Conservation (phyloP, 371 early-diverging fungal genomes). For the Apophysomyces sp. region DNA sequence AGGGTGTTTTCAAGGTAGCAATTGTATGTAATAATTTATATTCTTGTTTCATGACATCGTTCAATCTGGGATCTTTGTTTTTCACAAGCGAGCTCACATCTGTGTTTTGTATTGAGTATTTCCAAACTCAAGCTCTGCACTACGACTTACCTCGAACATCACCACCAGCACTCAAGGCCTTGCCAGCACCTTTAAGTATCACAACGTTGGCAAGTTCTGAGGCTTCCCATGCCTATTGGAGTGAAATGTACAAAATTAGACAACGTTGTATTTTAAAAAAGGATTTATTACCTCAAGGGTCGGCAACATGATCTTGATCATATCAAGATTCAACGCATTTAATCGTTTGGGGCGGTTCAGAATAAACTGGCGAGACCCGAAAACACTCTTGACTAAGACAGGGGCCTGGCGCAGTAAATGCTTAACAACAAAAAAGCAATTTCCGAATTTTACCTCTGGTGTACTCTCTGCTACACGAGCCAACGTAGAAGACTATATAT, state of each 20-base stretch:
- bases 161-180: constrained; percentile 95
- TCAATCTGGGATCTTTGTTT: background rate
- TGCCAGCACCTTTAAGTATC: constrained; percentile 69
- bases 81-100: background rate
- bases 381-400: background rate
- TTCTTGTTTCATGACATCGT: background rate
- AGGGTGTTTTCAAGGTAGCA: constrained; percentile 75
- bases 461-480: background rate
- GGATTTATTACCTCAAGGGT: constrained; percentile 60
- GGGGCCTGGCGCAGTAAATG: background rate
- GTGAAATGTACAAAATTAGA: background rate
- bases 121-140: background rate
- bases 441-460: background rate
- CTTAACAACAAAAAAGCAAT: background rate
- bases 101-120: background rate
- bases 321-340: constrained; percentile 83
- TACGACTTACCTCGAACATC: constrained; percentile 76
- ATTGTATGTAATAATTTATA: constrained; percentile 28
- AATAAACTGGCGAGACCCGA: constrained; percentile 51
- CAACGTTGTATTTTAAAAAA: background rate
- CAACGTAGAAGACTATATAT: background rate
- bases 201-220: constrained; percentile 73
- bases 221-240: constrained; percentile 78
- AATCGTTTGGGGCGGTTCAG: constrained; percentile 83
- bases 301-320: constrained; percentile 78